phyloP scores from a whole-genome alignment of 176 grass and related monocot genomes.

The Paspalum vaginatum region DNA sequence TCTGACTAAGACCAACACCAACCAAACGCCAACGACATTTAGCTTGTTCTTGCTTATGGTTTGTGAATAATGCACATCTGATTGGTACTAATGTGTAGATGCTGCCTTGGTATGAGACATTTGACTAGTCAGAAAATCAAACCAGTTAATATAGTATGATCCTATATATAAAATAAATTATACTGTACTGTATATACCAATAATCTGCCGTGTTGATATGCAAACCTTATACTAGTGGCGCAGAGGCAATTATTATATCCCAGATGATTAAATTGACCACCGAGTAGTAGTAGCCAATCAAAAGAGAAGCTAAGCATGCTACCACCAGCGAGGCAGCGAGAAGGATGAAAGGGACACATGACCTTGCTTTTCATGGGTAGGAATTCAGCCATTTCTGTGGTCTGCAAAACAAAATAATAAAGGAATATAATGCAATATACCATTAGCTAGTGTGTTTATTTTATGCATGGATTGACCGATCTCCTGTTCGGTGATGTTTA shows the following conservation, averaged over 20 bases:
- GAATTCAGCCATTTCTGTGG: not conserved
- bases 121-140: slow-evolving; percentile 20
- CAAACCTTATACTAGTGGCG: not conserved
- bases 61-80: not conserved
- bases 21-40: slow-evolving; percentile 4
- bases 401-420: not conserved
- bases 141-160: not conserved
- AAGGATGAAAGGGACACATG: slow-evolving; percentile 17
- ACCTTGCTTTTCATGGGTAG: slow-evolving; percentile 17
- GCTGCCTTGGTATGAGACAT: not conserved
- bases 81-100: not conserved
- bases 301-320: not conserved
- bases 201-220: not conserved
- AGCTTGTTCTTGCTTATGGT: not conserved
- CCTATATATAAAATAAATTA: not conserved
- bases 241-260: not conserved
- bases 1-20: slow-evolving; percentile 8
- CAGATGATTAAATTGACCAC: not conserved
- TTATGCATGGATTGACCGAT: not conserved
- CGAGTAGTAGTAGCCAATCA: not conserved
- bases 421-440: not conserved
- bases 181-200: not conserved
- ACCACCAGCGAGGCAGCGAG: not conserved
- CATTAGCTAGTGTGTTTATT: not conserved
- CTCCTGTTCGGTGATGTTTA: not conserved